Evolutionary conservation across 805 yeast species (phyloP).

Genomic region (Kuraishia piskuri): DNA sequence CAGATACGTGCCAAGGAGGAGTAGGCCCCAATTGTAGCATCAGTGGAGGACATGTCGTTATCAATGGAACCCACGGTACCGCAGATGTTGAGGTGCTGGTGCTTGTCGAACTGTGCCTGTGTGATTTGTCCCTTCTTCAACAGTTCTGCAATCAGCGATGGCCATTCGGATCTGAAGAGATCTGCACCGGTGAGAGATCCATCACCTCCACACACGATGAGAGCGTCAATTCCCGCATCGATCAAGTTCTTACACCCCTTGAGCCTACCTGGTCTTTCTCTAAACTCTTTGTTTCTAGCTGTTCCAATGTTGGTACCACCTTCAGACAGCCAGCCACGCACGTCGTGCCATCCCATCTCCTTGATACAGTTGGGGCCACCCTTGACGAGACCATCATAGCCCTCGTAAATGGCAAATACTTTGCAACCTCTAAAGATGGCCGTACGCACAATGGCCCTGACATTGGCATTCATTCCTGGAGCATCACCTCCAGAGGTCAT

Average conservation of each 20-base stretch:
- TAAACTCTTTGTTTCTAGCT: constrained; percentile 62
- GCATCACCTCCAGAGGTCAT: constrained; percentile 99
- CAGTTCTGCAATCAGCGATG: constrained; percentile 55
- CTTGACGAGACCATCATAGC: constrained; percentile 62
- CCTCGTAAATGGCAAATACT: constrained; percentile 63
- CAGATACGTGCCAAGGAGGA: constrained; percentile 72
- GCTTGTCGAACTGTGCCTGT: constrained; percentile 33
- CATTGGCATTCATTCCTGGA: constrained; percentile 92
- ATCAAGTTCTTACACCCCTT: constrained; percentile 58
- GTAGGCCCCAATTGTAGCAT: constrained; percentile 74
- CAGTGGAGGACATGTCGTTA: constrained; percentile 77
- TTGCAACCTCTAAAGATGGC: constrained; percentile 56
- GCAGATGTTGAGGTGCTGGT: constrained; percentile 54
- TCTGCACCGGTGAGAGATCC: constrained; percentile 82
- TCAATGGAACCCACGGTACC: constrained; percentile 82
- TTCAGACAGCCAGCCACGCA: constrained; percentile 56
- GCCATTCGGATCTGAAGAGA: constrained; percentile 71
- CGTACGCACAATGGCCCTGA: constrained; percentile 63
- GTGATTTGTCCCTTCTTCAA: constrained; percentile 36
- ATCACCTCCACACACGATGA: constrained; percentile 78
- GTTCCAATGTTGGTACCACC: constrained; percentile 81
- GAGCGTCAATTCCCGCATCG: constrained; percentile 64
- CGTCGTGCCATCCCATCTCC: constrained; percentile 66
- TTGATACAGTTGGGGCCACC: constrained; percentile 64
- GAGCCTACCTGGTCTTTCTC: constrained; percentile 58